Evolutionary conservation across 1,139 yeast species (phyloP).

Genomic region (Geotrichum klebahnii): DNA sequence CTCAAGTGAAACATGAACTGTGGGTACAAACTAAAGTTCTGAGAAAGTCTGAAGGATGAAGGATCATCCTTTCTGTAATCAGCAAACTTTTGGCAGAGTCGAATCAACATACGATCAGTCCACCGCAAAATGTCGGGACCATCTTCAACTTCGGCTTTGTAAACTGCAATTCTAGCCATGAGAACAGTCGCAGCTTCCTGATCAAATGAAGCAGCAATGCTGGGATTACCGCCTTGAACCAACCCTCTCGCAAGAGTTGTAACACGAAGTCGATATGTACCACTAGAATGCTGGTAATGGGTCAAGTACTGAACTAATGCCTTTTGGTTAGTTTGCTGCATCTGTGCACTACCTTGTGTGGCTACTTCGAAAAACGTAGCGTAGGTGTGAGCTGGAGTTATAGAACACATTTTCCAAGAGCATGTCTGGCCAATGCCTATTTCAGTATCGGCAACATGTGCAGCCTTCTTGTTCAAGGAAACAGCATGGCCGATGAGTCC

Average conservation of each 20-base stretch:
- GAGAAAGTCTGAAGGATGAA: conserved; percentile 64
- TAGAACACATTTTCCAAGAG: conserved; percentile 77
- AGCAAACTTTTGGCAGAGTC: conserved; percentile 72
- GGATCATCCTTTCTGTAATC: conserved; percentile 67
- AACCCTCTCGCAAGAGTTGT: conserved; percentile 41
- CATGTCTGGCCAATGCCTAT: conserved; percentile 91
- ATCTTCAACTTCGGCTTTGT: conserved; percentile 47
- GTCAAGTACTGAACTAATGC: conserved; percentile 61
- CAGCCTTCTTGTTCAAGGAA: conserved; percentile 38
- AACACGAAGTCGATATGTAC: conserved; percentile 44
- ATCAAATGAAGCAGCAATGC: conserved; percentile 47
- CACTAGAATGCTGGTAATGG: conserved; percentile 58
- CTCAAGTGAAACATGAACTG: conserved; percentile 71
- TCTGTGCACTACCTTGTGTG: conserved; percentile 49
- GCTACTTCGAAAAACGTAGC: conserved; percentile 81
- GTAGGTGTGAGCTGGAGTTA: conserved; percentile 82
- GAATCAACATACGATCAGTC: conserved; percentile 71
- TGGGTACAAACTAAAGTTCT: conserved; percentile 67
- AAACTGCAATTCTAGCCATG: conserved; percentile 54
- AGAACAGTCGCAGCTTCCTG: conserved; percentile 69
- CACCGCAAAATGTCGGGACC: conserved; percentile 67
- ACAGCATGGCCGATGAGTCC: conserved; percentile 85
- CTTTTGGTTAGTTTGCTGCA: conserved; percentile 49
- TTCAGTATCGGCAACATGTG: conserved; percentile 85
- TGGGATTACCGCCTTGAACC: conserved; percentile 30